These are phyloP conservation scores for Aspergillus fischeri DNA, from an alignment of 2,329 filamentous ascomycete species.

Conservation along the genomic window DNA sequence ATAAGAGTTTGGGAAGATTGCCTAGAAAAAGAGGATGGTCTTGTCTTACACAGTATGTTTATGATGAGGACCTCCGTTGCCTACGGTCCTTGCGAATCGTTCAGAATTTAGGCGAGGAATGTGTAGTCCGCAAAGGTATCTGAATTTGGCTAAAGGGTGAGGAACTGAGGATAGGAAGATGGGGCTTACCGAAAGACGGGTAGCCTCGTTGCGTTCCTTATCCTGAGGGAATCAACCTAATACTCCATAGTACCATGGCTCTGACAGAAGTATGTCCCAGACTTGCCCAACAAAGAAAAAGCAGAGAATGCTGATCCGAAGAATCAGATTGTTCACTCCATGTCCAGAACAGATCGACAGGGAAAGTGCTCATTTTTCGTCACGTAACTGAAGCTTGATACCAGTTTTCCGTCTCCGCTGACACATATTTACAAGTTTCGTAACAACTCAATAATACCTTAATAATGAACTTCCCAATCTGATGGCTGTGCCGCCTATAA, in stretches of 20 bases:
- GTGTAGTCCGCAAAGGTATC: not conserved
- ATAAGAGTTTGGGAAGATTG: not conserved
- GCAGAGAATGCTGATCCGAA: not conserved
- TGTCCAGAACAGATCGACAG: not conserved
- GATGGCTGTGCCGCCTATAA: too few relatives aligned
- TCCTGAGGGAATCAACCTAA: not conserved
- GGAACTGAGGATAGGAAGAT: too few relatives aligned
- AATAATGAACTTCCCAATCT: too few relatives aligned
- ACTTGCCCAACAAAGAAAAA: not conserved
- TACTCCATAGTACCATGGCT: not conserved
- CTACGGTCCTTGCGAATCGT: not conserved
- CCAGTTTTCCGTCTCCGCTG: too few relatives aligned
- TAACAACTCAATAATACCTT: not conserved
- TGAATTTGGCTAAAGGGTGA: too few relatives aligned
- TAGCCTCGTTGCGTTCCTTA: not conserved
- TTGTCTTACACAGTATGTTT: too few relatives aligned
- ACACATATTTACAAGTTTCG: not conserved
- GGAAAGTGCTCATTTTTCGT: not conserved
- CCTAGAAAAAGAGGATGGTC: not conserved
- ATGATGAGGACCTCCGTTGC: too few relatives aligned
- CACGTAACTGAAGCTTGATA: too few relatives aligned
- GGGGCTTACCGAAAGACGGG: not conserved
- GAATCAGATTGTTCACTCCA: not conserved
- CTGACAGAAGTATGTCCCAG: not conserved
- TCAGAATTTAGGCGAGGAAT: not conserved